Percentiles rank a stretch among this genome's conserved stretches.
These are phyloP conservation scores for Myrica gale DNA, from an alignment of 306 rosid species.

Conservation along the genomic window DNA sequence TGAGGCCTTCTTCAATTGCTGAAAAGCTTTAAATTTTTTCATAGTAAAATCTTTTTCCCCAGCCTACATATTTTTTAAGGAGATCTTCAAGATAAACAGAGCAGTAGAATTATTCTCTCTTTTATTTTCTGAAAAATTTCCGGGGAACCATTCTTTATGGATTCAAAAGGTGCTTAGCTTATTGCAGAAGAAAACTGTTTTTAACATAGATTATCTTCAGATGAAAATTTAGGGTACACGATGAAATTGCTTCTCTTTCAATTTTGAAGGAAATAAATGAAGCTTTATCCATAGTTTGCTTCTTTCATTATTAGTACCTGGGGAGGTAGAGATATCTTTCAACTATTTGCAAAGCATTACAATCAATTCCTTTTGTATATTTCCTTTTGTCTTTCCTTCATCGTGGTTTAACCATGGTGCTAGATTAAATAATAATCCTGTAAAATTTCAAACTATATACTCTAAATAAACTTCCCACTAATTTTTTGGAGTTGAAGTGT, in stretches of 20 bases:
- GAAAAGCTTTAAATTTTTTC: neutral
- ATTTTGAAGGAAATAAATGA: neutral
- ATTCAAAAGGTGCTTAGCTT: neutral
- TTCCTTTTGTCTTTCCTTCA: neutral
- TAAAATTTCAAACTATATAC: too few species aligned
- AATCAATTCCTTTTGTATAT: neutral
- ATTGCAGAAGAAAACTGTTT: neutral
- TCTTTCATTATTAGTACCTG: neutral
- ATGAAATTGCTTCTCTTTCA: conserved; percentile 1
- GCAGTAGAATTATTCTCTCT: neutral
- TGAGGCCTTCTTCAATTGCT: neutral
- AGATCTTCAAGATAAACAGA: neutral
- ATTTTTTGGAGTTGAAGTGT: too few species aligned
- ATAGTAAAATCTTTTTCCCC: neutral
- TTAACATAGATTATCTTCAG: neutral
- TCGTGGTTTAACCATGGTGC: too few species aligned
- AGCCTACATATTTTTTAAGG: neutral
- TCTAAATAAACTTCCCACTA: too few species aligned
- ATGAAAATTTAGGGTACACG: neutral
- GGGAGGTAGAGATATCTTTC: neutral
- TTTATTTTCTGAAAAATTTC: neutral
- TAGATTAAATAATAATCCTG: too few species aligned
- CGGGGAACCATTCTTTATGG: neutral
- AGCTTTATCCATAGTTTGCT: too few species aligned
- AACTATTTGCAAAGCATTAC: neutral